Conservation (phyloP, 2,329 filamentous ascomycete species). For the Cryphonectria naterciae region DNA sequence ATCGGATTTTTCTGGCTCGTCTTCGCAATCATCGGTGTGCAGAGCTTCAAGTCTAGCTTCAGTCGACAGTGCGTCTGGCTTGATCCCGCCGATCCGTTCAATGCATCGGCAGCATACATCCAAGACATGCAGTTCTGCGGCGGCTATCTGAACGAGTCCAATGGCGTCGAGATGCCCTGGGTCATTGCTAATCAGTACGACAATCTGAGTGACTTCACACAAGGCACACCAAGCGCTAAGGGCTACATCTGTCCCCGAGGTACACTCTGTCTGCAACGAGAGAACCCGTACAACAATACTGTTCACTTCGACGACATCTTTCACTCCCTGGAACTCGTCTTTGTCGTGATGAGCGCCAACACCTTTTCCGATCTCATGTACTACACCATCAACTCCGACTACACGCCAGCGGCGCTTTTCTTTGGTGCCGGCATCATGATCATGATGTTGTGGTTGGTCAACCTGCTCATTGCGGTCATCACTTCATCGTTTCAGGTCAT, state of each 20-base stretch:
- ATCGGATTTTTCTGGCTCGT: slow-evolving; percentile 97
- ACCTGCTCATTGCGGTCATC: slow-evolving; percentile 93
- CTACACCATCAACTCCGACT: slow-evolving; percentile 89
- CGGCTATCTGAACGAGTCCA: slow-evolving; percentile 70
- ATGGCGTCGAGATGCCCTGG: slow-evolving; percentile 68
- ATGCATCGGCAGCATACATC: slow-evolving; percentile 59
- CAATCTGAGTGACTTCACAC: slow-evolving; percentile 51
- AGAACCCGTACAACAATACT: slow-evolving; percentile 81
- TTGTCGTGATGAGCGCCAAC: slow-evolving; percentile 98
- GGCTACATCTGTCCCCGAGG: slow-evolving; percentile 86
- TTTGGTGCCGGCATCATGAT: slow-evolving; percentile 79
- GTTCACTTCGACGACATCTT: slow-evolving; percentile 95
- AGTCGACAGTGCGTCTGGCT: slow-evolving; percentile 79
- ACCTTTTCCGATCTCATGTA: slow-evolving; percentile 97
- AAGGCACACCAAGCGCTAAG: slow-evolving; percentile 65
- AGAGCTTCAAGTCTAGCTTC: slow-evolving; percentile 89
- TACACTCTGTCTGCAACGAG: slow-evolving; percentile 79
- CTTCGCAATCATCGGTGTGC: slow-evolving; percentile 95
- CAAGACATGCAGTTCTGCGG: slow-evolving; percentile 81
- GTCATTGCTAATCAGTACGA: slow-evolving; percentile 48
- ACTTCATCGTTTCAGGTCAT: slow-evolving; percentile 99
- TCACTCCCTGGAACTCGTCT: slow-evolving; percentile 90
- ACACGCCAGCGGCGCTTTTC: slow-evolving; percentile 81
- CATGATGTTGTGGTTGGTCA: slow-evolving; percentile 94
- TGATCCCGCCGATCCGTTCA: slow-evolving; percentile 63